Evolutionary conservation across 164 flowering plant species (phyloP).

Genomic region (Houttuynia cordata): DNA sequence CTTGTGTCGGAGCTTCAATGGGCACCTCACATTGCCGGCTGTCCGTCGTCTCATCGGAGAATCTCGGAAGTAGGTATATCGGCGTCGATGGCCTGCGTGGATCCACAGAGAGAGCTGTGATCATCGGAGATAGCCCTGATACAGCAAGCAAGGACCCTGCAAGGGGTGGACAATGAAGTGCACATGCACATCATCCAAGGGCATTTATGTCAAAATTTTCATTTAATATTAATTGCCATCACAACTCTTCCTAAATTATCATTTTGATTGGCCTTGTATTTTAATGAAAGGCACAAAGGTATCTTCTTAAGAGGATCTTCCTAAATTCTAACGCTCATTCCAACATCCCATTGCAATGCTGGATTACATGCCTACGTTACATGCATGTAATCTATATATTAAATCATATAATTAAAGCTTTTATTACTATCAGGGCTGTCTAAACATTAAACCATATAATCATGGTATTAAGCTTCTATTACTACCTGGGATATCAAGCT

Average conservation of each 20-base stretch:
- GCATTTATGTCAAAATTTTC: neutral
- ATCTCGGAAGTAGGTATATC: constrained; percentile 73
- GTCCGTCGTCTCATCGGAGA: constrained; percentile 6
- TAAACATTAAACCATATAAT: too few relatives aligned
- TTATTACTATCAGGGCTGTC: constrained; percentile 43
- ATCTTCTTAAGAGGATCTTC: too few relatives aligned
- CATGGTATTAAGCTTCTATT: too few relatives aligned
- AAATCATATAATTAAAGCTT: too few relatives aligned
- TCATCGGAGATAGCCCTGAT: constrained; percentile 79
- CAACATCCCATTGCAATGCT: too few relatives aligned
- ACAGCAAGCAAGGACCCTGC: constrained; percentile 73
- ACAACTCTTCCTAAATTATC: too few relatives aligned
- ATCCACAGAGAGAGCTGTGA: constrained; percentile 68
- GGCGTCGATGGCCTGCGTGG: constrained; percentile 60
- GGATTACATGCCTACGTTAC: too few relatives aligned
- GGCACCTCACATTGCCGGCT: constrained; percentile 61
- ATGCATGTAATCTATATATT: too few relatives aligned
- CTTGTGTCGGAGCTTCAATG: constrained; percentile 58
- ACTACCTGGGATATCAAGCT: constrained; percentile 65
- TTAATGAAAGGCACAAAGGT: too few relatives aligned
- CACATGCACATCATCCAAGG: neutral
- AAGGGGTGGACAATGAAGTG: neutral
- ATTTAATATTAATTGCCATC: too few relatives aligned
- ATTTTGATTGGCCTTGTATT: too few relatives aligned
- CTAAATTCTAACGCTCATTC: too few relatives aligned